Conservation (phyloP, 2,329 filamentous ascomycete species). For the Phyllosticta citribraziliensis region DNA sequence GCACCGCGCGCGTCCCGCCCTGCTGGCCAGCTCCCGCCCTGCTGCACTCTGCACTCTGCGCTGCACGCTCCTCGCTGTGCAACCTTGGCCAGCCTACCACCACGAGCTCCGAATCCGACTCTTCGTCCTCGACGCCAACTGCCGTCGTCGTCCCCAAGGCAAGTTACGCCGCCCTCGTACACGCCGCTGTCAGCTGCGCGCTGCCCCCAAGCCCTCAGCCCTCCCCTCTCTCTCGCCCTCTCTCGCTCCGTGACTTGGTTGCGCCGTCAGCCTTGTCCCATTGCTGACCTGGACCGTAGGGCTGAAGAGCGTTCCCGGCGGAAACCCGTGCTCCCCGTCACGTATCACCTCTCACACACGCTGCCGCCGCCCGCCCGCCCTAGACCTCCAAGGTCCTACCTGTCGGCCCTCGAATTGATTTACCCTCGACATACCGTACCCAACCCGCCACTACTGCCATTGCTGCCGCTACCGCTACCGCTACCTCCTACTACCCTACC, state of each 20-base stretch:
- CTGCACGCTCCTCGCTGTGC: neutral
- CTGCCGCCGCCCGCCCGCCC: neutral
- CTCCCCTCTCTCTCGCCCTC: no score
- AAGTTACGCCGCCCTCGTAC: neutral
- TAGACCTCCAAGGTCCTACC: neutral
- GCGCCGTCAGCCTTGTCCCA: neutral
- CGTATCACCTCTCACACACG: neutral
- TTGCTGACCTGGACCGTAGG: slow-evolving; percentile 2
- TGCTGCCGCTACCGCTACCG: neutral
- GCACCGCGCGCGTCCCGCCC: neutral
- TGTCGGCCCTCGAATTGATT: neutral
- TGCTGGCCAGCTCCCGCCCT: neutral
- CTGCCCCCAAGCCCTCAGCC: neutral
- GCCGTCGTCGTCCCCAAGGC: neutral
- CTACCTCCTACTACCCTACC: slow-evolving; percentile 1
- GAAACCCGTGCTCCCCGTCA: slow-evolving; percentile 5
- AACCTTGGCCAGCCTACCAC: neutral
- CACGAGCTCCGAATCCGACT: neutral
- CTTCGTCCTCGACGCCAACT: no score
- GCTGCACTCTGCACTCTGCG: neutral
- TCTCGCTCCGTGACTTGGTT: neutral
- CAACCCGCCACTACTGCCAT: neutral
- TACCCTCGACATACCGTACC: neutral
- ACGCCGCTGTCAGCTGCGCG: neutral
- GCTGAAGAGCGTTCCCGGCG: slow-evolving; percentile 9